Evolutionary conservation across 805 yeast species (phyloP).

Genomic region (Suhomyces sp.): DNA sequence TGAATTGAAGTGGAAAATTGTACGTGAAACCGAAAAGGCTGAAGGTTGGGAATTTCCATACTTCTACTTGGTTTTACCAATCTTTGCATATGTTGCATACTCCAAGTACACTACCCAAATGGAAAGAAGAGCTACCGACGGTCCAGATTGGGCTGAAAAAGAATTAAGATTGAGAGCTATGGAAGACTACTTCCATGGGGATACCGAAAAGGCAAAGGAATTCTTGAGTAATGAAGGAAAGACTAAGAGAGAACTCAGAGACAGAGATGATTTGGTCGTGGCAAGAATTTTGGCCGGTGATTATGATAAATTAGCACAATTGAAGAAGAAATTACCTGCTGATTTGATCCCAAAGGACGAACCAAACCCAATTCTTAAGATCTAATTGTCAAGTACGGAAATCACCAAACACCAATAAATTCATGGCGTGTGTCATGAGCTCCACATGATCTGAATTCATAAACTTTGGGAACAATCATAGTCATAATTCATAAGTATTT

Average conservation of each 20-base stretch:
- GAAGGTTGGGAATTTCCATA: slow-evolving; percentile 85
- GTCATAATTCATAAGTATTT: slow-evolving; percentile 2
- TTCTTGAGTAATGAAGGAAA: slow-evolving; percentile 53
- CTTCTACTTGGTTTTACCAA: slow-evolving; percentile 72
- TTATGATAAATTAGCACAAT: slow-evolving; percentile 65
- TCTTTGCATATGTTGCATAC: slow-evolving; percentile 55
- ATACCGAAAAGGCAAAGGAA: slow-evolving; percentile 48
- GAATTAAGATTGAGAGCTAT: slow-evolving; percentile 74
- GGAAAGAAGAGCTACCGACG: slow-evolving; percentile 39
- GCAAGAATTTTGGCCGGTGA: slow-evolving; percentile 83
- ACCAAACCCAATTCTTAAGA: slow-evolving; percentile 30
- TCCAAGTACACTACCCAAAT: slow-evolving; percentile 44
- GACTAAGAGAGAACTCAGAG: slow-evolving; percentile 54
- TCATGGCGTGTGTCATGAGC: background rate
- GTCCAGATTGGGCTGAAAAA: slow-evolving; percentile 77
- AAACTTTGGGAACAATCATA: slow-evolving; percentile 1
- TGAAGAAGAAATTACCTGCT: slow-evolving; percentile 48
- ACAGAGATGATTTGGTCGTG: slow-evolving; percentile 73
- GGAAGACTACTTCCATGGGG: slow-evolving; percentile 59
- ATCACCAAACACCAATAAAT: background rate
- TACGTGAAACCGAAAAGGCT: slow-evolving; percentile 65
- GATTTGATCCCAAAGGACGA: slow-evolving; percentile 38
- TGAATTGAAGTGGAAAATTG: slow-evolving; percentile 72
- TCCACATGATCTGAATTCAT: background rate
- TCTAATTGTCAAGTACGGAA: slow-evolving; percentile 15